Percentiles rank a stretch among this genome's conserved stretches.
Evolutionary conservation across 257 asterid species (phyloP).

Genomic region (Marsdenia floribunda): DNA sequence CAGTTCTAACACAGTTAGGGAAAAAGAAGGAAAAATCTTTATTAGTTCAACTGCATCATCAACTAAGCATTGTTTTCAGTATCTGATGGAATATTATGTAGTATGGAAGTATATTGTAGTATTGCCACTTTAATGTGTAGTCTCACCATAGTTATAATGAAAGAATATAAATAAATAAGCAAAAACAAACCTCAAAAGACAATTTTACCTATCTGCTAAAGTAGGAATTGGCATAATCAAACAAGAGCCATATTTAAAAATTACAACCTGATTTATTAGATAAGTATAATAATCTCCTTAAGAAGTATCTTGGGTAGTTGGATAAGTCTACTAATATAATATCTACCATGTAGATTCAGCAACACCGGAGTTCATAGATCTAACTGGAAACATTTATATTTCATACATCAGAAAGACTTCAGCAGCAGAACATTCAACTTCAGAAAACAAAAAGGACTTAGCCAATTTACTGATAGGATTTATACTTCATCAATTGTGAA

Average conservation of each 20-base stretch:
- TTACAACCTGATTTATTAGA: neutral
- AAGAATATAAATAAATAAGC: too few species aligned
- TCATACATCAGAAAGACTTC: neutral
- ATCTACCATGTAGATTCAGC: neutral
- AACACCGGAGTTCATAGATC: neutral
- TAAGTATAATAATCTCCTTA: neutral
- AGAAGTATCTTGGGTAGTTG: too few species aligned
- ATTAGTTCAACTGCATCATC: too few species aligned
- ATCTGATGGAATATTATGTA: neutral
- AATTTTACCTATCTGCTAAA: neutral
- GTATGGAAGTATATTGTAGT: neutral
- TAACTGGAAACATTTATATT: neutral
- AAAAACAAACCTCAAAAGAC: too few species aligned
- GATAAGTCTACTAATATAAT: neutral
- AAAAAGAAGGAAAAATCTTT: neutral
- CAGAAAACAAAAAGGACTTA: neutral
- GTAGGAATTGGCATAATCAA: neutral
- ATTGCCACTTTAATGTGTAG: neutral
- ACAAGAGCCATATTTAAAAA: neutral
- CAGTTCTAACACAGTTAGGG: neutral
- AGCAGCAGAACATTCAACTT: neutral
- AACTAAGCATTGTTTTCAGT: neutral
- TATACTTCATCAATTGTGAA: constrained; percentile 76
- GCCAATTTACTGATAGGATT: constrained; percentile 9
- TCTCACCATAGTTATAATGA: neutral